Evolutionary conservation across 768 basidiomycete species (phyloP).

Genomic region (Termitomyces sp.): DNA sequence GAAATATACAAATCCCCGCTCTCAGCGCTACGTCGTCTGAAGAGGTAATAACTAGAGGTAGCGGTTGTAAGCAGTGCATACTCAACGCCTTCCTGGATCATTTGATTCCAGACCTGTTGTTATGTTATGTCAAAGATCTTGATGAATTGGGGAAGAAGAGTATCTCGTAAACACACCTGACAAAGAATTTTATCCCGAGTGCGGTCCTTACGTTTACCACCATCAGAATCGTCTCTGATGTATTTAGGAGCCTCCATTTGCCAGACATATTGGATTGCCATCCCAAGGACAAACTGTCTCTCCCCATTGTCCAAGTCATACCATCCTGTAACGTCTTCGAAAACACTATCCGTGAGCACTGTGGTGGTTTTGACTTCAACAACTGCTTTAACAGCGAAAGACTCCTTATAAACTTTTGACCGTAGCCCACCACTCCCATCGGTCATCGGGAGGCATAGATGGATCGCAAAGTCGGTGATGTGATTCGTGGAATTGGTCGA

Average conservation of each 20-base stretch:
- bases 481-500: not conserved
- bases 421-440: too few species aligned
- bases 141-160: not conserved
- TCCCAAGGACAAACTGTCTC: not conserved
- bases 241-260: not conserved
- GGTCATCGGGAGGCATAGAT: not conserved
- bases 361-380: not conserved
- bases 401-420: too few species aligned
- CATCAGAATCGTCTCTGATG: not conserved
- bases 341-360: not conserved
- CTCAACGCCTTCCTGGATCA: not conserved
- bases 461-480: not conserved
- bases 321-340: not conserved
- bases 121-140: too few species aligned
- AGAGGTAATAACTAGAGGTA: not conserved
- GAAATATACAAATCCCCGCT: not conserved
- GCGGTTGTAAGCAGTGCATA: not conserved
- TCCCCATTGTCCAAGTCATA: not conserved
- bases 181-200: not conserved
- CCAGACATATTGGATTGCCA: not conserved
- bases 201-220: accelerated
- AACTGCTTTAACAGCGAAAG: not conserved
- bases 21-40: not conserved
- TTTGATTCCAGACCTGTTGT: not conserved
- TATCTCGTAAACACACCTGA: not conserved